These are phyloP conservation scores for Tricholomella constricta DNA, from an alignment of 768 basidiomycete genomes.

Conservation along the genomic window DNA sequence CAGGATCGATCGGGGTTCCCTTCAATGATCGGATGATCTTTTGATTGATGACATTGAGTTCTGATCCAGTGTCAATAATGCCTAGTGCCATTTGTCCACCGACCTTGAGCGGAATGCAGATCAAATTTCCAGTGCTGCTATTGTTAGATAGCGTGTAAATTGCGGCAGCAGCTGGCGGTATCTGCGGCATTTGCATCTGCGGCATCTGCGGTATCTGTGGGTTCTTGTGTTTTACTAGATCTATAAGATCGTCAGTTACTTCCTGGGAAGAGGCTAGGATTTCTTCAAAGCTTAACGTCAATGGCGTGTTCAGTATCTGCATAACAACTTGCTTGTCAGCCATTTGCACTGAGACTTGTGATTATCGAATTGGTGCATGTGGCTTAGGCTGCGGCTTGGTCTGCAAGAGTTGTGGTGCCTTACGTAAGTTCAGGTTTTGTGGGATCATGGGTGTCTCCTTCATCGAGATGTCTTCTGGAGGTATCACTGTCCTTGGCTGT, in stretches of 20 bases:
- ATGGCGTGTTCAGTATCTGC: neutral
- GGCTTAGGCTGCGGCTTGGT: neutral
- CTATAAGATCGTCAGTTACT: neutral
- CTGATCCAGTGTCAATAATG: slow-evolving; percentile 1
- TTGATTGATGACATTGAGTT: neutral
- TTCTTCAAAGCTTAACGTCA: neutral
- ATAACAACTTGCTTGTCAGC: neutral
- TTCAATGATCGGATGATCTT: neutral
- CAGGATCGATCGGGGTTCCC: neutral
- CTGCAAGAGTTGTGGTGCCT: neutral
- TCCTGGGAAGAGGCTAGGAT: neutral
- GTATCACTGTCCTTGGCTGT: neutral
- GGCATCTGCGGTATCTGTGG: neutral
- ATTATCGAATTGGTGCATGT: neutral
- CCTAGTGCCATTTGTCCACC: neutral
- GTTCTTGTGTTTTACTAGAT: neutral
- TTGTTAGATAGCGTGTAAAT: neutral
- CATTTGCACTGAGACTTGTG: neutral
- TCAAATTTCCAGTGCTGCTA: neutral
- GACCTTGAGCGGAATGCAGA: neutral
- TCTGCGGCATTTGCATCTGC: neutral
- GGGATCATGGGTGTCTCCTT: neutral
- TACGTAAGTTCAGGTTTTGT: neutral
- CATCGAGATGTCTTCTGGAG: neutral
- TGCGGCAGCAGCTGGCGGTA: neutral